phyloP scores from a whole-genome alignment of 768 basidiomycete genomes.

The Russula brevipes region DNA sequence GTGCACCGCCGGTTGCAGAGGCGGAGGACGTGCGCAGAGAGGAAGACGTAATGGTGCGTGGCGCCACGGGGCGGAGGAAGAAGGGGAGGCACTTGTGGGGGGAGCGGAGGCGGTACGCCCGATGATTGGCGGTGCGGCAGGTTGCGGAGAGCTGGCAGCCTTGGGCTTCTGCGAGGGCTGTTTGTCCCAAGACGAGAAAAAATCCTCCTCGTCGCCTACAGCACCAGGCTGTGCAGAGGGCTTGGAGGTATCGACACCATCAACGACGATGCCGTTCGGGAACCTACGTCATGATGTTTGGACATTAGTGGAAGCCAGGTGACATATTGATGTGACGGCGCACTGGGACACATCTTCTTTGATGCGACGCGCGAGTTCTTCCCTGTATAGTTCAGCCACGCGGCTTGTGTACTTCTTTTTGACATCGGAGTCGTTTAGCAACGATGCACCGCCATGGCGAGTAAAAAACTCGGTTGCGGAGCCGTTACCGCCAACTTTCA shows the following conservation, averaged over 20 bases:
- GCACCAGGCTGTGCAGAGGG: conserved; percentile 32
- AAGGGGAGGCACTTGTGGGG: not conserved
- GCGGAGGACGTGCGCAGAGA: conserved; percentile 47
- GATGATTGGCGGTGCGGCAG: conserved; percentile 13
- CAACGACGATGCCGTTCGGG: conserved; percentile 72
- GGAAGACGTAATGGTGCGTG: conserved; percentile 64
- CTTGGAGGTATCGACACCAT: conserved; percentile 57
- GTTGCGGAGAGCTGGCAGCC: conserved; percentile 26
- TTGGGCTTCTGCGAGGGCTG: conserved; percentile 42
- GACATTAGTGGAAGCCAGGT: conserved; percentile 3
- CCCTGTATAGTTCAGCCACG: conserved; percentile 85
- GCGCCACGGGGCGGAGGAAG: conserved; percentile 39
- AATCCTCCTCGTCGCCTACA: conserved; percentile 71
- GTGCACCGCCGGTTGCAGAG: conserved; percentile 40
- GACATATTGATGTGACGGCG: conserved; percentile 27
- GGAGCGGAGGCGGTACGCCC: conserved; percentile 22
- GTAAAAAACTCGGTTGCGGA: conserved; percentile 84
- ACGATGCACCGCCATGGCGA: conserved; percentile 71
- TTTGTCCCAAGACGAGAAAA: conserved; percentile 97
- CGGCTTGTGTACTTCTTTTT: conserved; percentile 88
- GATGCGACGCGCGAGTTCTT: conserved; percentile 77
- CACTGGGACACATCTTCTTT: conserved; percentile 70
- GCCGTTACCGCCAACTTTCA: conserved; percentile 95
- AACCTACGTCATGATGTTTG: conserved; percentile 43
- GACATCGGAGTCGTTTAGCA: conserved; percentile 67